These are phyloP conservation scores for Antitrichia curtipendula DNA, from an alignment of 225 moss, liverwort and hornwort species.

Conservation along the genomic window DNA sequence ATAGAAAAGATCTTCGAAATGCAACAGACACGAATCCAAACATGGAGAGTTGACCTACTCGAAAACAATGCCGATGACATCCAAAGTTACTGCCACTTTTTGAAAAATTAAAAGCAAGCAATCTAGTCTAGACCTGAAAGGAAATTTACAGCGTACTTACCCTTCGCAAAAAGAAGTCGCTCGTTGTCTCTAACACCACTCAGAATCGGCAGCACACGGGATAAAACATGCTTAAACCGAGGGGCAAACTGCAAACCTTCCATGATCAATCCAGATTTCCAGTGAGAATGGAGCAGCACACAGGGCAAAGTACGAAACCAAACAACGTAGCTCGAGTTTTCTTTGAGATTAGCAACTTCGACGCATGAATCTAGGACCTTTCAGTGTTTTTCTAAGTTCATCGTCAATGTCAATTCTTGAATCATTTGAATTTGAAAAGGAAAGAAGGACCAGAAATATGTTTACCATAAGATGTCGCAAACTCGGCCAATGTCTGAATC, in stretches of 20 bases:
- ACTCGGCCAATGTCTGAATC: conserved; percentile 67
- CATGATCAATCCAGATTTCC: conserved; percentile 3
- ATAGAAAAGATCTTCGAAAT: not conserved
- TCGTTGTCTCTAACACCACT: conserved; percentile 63
- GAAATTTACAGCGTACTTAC: conserved; percentile 1
- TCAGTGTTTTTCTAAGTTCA: not conserved
- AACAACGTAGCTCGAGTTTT: not conserved
- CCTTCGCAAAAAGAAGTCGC: conserved; percentile 60
- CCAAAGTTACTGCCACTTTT: not conserved
- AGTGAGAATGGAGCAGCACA: not conserved
- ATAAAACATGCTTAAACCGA: conserved; percentile 68
- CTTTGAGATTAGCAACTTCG: not conserved
- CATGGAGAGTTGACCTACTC: not conserved
- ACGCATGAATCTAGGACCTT: not conserved
- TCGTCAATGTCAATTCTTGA: not conserved
- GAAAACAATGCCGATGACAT: not conserved
- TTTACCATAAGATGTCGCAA: conserved; percentile 64
- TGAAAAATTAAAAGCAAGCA: not conserved
- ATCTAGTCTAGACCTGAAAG: not conserved
- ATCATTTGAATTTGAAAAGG: not conserved
- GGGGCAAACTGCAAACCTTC: conserved; percentile 89
- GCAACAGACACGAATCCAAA: not conserved
- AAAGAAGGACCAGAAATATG: not conserved
- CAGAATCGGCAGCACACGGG: conserved; percentile 71
- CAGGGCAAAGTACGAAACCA: not conserved